Evolutionary conservation across 2,329 filamentous ascomycete species (phyloP).

Genomic region (Trichoderma endophyticum): DNA sequence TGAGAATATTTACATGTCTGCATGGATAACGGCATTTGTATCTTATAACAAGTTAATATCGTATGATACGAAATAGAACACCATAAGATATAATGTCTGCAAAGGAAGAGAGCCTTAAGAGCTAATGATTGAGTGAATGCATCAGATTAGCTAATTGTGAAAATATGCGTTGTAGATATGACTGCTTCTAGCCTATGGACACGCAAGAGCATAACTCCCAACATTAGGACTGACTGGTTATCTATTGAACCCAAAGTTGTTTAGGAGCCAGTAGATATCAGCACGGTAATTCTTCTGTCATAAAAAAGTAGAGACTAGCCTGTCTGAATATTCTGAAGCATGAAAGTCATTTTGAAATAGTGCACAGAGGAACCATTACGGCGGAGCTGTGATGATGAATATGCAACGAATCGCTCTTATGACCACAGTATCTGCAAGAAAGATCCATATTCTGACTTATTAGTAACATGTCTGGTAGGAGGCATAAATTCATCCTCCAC

Average conservation of each 20-base stretch:
- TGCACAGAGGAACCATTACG: background rate
- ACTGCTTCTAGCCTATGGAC: background rate
- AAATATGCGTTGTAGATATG: background rate
- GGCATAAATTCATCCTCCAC: slow-evolving; percentile 10
- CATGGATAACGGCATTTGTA: background rate
- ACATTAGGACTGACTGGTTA: too few species aligned
- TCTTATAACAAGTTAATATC: background rate
- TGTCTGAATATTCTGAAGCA: too few species aligned
- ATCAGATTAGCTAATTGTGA: background rate
- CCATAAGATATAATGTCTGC: background rate
- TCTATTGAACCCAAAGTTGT: too few species aligned
- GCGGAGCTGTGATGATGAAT: background rate
- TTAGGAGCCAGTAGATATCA: too few species aligned
- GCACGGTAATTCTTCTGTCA: too few species aligned
- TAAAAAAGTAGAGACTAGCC: too few species aligned
- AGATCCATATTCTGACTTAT: background rate
- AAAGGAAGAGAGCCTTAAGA: background rate
- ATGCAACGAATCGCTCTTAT: background rate
- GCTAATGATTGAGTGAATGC: background rate
- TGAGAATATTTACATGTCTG: background rate
- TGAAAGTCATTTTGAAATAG: background rate
- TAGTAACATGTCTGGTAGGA: too few species aligned
- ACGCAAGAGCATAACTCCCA: background rate
- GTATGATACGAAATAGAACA: background rate
- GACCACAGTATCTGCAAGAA: background rate